Evolutionary conservation across 345 rosid species (phyloP).

Genomic region (Boechera divaricarpa): DNA sequence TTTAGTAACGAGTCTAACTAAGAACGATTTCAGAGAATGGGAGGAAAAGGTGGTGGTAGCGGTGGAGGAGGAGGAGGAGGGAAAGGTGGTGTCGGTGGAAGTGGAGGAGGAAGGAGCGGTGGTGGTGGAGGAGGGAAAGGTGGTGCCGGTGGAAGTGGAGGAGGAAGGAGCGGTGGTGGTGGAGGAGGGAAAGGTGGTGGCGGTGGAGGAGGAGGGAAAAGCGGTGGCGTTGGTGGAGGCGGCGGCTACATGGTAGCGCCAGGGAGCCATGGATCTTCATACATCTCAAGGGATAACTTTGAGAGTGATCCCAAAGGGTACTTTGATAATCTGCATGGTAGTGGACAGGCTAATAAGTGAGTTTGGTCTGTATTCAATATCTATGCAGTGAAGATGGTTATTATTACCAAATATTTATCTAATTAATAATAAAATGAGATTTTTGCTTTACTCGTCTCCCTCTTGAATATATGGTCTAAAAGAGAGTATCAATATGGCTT

Average conservation of each 20-base stretch:
- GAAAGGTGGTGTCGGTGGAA: not conserved
- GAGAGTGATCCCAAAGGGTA: constrained; percentile 42
- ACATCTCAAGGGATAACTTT: constrained; percentile 42
- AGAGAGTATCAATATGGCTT: too few relatives aligned
- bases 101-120: not conserved
- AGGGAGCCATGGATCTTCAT: constrained; percentile 33
- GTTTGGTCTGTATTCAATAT: not conserved
- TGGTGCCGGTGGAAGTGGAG: not conserved
- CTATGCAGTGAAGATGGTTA: constrained; percentile 14
- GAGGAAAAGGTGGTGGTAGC: constrained; percentile 39
- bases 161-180: not conserved
- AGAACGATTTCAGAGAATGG: constrained; percentile 18
- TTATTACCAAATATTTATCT: constrained; percentile 7
- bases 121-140: not conserved
- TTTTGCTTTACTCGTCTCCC: not conserved
- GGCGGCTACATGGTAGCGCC: constrained; percentile 42
- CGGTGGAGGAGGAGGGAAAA: constrained; percentile 7
- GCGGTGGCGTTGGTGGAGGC: not conserved
- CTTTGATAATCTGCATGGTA: constrained; percentile 41
- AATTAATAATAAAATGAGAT: constrained; percentile 15
- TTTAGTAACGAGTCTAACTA: not conserved
- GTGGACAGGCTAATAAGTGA: constrained; percentile 39
- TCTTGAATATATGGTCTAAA: not conserved
- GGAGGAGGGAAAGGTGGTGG: constrained; percentile 12
- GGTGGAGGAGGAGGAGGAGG: constrained; percentile 5